These are phyloP conservation scores for Lentinus polychrous DNA, from an alignment of 1,284 basidiomycete species.

Conservation along the genomic window DNA sequence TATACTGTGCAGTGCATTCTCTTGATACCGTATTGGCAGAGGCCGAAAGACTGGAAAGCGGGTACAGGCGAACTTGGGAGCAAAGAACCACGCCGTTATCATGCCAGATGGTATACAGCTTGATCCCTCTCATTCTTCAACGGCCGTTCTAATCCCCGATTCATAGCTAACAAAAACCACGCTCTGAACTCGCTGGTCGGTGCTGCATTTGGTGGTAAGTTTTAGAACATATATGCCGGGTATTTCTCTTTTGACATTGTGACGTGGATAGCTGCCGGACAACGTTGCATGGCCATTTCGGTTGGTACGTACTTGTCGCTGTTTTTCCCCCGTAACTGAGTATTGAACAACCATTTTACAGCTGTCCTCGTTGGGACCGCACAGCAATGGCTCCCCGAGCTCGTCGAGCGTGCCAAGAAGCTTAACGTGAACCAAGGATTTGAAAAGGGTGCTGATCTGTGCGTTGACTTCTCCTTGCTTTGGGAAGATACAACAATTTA, in stretches of 20 bases:
- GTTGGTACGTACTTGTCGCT: slow-evolving; percentile 49
- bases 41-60: slow-evolving; percentile 86
- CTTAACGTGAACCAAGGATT: slow-evolving; percentile 90
- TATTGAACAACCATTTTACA: slow-evolving; percentile 14
- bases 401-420: slow-evolving; percentile 77
- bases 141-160: neutral
- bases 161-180: slow-evolving; percentile 85
- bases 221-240: neutral
- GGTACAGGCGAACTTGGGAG: slow-evolving; percentile 88
- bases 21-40: slow-evolving; percentile 30
- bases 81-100: slow-evolving; percentile 93
- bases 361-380: slow-evolving; percentile 83
- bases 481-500: slow-evolving; percentile 6
- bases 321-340: neutral
- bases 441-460: slow-evolving; percentile 84
- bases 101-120: slow-evolving; percentile 80
- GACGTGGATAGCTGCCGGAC: slow-evolving; percentile 75
- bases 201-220: slow-evolving; percentile 86
- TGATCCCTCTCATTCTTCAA: neutral
- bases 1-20: neutral
- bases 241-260: slow-evolving; percentile 20
- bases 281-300: slow-evolving; percentile 94
- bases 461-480: slow-evolving; percentile 23
- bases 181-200: slow-evolving; percentile 92
- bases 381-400: slow-evolving; percentile 79